These are phyloP conservation scores for Piromyces finnis DNA, from an alignment of 192 early-diverging fungal species.

Conservation along the genomic window DNA sequence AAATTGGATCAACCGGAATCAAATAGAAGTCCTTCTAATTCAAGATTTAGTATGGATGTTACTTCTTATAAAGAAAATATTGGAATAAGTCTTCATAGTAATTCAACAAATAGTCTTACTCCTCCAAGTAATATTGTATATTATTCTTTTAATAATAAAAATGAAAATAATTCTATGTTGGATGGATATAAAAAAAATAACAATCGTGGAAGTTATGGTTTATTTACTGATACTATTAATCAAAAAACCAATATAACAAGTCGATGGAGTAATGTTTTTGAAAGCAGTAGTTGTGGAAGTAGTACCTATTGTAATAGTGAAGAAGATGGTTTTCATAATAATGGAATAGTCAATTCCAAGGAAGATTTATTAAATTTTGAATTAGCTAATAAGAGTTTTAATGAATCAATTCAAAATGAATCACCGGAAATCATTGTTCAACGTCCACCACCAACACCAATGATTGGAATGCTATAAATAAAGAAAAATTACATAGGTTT, in stretches of 20 bases:
- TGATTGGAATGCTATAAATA: neutral
- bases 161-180: neutral
- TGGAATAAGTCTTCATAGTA: neutral
- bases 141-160: neutral
- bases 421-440: neutral
- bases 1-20: neutral
- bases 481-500: no score
- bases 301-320: neutral
- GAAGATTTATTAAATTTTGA: neutral
- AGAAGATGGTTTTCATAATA: neutral
- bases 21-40: neutral
- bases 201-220: neutral
- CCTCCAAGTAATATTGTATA: neutral
- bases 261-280: neutral
- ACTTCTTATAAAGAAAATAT: neutral
- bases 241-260: neutral
- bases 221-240: neutral
- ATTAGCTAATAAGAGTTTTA: neutral
- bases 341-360: neutral
- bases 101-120: neutral
- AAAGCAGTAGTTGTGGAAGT: neutral
- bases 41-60: neutral
- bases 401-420: neutral
- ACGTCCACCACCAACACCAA: neutral
- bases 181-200: neutral